phyloP scores from a whole-genome alignment of 2,329 filamentous ascomycete species.

The Phialocephala sp. region DNA sequence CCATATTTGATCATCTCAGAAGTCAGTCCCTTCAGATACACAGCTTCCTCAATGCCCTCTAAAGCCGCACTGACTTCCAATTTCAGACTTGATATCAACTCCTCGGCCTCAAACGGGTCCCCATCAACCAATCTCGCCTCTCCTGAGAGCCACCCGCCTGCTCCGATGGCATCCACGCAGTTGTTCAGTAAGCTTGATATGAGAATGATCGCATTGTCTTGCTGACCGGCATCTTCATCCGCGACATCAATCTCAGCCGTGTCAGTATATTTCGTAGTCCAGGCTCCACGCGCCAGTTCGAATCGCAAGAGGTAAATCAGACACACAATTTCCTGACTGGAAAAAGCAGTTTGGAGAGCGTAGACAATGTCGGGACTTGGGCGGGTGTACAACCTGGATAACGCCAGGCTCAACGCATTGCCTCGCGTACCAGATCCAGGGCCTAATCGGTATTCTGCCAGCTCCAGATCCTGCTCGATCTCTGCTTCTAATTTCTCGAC shows the following conservation, averaged over 20 bases:
- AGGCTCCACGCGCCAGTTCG: constrained; percentile 75
- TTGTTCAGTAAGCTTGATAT: constrained; percentile 74
- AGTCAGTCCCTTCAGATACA: constrained; percentile 67
- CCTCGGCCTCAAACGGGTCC: constrained; percentile 58
- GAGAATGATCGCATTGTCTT: constrained; percentile 72
- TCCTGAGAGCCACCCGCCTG: constrained; percentile 75
- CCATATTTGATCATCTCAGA: constrained; percentile 70
- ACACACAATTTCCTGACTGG: constrained; percentile 71
- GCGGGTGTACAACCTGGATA: constrained; percentile 72
- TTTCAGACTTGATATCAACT: constrained; percentile 69
- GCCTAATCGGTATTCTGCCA: constrained; percentile 70
- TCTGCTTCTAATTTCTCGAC: constrained; percentile 60
- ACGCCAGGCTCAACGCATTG: constrained; percentile 68
- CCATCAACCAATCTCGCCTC: constrained; percentile 56
- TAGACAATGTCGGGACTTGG: constrained; percentile 64
- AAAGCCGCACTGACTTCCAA: constrained; percentile 73
- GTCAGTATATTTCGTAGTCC: constrained; percentile 76
- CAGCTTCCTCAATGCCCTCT: constrained; percentile 73
- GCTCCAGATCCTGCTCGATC: constrained; percentile 68
- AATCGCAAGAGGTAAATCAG: constrained; percentile 75
- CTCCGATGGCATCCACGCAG: constrained; percentile 77
- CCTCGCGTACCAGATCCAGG: constrained; percentile 67
- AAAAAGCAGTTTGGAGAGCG: constrained; percentile 66
- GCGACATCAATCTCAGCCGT: constrained; percentile 54
- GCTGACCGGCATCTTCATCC: constrained; percentile 55